These are phyloP conservation scores for Populus alba DNA, from an alignment of 345 rosid species.

Conservation along the genomic window DNA sequence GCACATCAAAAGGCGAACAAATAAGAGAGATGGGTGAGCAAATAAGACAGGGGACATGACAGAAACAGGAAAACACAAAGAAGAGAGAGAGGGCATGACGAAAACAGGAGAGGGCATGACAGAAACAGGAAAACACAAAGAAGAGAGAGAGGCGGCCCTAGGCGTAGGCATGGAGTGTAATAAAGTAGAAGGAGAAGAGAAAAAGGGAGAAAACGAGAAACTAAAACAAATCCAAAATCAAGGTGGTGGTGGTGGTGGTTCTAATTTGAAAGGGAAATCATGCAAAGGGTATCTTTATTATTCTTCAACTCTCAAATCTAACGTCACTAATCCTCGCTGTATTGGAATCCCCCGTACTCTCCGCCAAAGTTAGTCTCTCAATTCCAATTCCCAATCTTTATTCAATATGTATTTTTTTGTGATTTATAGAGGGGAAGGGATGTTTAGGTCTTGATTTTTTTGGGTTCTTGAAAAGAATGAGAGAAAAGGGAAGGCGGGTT, in stretches of 20 bases:
- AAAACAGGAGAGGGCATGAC: neutral
- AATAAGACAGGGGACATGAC: neutral
- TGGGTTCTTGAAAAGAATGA: neutral
- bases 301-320: conserved; percentile 57
- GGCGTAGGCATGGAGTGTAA: conserved; percentile 9
- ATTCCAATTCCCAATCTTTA: neutral
- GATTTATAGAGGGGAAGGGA: neutral
- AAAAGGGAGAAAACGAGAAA: neutral
- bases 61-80: neutral
- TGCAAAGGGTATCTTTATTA: conserved; percentile 63
- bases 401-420: neutral
- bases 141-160: neutral
- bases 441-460: neutral
- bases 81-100: neutral
- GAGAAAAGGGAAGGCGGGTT: neutral
- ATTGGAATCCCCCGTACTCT: conserved; percentile 65
- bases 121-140: neutral
- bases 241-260: conserved; percentile 25
- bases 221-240: neutral
- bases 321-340: conserved; percentile 58
- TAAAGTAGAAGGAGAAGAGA: neutral
- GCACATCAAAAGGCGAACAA: neutral
- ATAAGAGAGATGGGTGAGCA: neutral
- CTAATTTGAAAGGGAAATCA: conserved; percentile 47
- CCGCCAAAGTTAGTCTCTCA: conserved; percentile 18